Conservation (phyloP, 108 stramenopile genomes). For the Conticribra weissflogii region DNA sequence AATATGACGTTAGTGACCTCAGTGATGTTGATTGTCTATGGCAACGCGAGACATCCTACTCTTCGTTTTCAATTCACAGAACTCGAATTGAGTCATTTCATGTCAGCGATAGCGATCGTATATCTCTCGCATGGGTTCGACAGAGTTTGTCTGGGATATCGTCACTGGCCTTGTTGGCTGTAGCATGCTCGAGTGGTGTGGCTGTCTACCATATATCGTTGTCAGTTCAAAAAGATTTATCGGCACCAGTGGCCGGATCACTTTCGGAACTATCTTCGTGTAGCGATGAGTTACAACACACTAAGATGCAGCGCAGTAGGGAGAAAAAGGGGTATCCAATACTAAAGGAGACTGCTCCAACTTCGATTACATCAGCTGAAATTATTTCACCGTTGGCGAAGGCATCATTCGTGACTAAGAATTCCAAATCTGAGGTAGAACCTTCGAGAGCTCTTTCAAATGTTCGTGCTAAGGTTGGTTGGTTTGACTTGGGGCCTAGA, state of each 20-base stretch:
- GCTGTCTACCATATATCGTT: slow-evolving; percentile 68
- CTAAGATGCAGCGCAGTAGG: background rate
- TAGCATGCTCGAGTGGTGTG: slow-evolving; percentile 71
- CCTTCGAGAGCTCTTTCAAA: background rate
- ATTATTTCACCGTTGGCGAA: slow-evolving; percentile 39
- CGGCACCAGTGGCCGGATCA: background rate
- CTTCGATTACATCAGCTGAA: background rate
- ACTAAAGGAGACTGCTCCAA: background rate
- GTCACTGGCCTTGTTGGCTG: slow-evolving; percentile 62
- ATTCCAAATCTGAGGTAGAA: slow-evolving; percentile 13
- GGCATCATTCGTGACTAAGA: slow-evolving; percentile 22
- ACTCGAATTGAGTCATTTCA: background rate
- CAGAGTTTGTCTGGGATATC: slow-evolving; percentile 39
- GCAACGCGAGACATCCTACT: slow-evolving; percentile 22
- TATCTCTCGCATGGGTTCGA: slow-evolving; percentile 65
- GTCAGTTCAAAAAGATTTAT: background rate
- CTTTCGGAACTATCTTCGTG: background rate
- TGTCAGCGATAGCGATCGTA: slow-evolving; percentile 49
- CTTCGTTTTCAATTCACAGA: background rate
- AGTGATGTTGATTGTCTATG: slow-evolving; percentile 40
- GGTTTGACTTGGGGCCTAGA: slow-evolving; percentile 53
- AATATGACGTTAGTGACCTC: slow-evolving; percentile 35
- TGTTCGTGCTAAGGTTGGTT: slow-evolving; percentile 25
- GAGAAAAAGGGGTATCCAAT: background rate
- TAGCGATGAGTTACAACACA: background rate